A percentile compares a stretch with the other conserved stretches of the same genome.
Evolutionary conservation across 1,284 basidiomycete genomes (phyloP).

Genomic region (Calocybe gambosa): DNA sequence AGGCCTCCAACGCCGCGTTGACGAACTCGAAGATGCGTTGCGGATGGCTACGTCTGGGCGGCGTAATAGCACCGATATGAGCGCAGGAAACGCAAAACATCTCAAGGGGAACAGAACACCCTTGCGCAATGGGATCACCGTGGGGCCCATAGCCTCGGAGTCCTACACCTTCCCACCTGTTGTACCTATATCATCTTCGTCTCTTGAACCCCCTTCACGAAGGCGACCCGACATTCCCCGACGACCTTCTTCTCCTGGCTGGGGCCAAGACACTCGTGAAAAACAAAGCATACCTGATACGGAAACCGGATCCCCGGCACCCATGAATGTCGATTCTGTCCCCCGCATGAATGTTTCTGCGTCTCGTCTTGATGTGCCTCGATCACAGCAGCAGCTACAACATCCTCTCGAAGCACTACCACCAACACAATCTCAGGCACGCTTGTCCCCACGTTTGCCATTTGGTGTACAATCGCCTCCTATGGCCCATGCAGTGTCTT

Average conservation of each 20-base stretch:
- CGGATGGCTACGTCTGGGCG: conserved; percentile 31
- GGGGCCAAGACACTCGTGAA: conserved; percentile 30
- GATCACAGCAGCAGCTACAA: conserved; percentile 24
- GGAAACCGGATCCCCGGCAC: conserved; percentile 38
- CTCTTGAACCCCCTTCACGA: conserved; percentile 22
- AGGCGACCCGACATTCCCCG: conserved; percentile 13
- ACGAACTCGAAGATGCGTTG: conserved; percentile 51
- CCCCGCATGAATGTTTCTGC: conserved; percentile 41
- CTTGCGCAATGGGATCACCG: conserved; percentile 27
- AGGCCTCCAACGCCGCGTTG: conserved; percentile 47
- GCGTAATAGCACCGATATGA: conserved; percentile 24
- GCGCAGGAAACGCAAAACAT: conserved; percentile 16
- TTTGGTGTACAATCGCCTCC: conserved; percentile 27
- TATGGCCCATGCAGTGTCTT: conserved; percentile 24
- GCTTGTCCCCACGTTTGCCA: conserved; percentile 20
- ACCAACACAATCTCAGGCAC: conserved; percentile 15
- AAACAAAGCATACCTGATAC: conserved; percentile 24
- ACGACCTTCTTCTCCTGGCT: conserved; percentile 27
- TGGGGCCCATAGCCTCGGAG: conserved; percentile 28
- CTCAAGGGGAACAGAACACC: conserved; percentile 29
- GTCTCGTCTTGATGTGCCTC: conserved; percentile 39
- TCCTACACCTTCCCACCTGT: conserved; percentile 45
- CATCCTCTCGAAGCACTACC: conserved; percentile 14
- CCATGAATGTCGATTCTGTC: conserved; percentile 36
- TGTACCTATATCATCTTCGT: conserved; percentile 8